Percentiles rank a stretch among this genome's conserved stretches.
Evolutionary conservation across 2,329 filamentous ascomycete species (phyloP).

Genomic region (Aureobasidium leucospermi): DNA sequence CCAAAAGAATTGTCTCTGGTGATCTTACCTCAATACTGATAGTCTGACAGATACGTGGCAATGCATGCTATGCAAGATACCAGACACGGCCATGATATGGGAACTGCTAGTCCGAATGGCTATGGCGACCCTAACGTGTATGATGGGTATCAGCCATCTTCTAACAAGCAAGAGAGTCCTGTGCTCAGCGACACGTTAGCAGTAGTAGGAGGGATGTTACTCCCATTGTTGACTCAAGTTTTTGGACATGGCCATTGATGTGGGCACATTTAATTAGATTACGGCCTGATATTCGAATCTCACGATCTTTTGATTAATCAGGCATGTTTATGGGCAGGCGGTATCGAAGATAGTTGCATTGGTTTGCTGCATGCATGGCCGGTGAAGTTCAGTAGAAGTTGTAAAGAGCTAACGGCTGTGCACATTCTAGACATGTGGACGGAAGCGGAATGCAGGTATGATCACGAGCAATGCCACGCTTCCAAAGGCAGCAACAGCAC

Average conservation of each 20-base stretch:
- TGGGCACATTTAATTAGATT: neutral
- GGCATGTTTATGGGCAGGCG: too few species aligned
- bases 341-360: neutral
- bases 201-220: conserved; percentile 67
- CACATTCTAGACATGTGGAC: conserved; percentile 1
- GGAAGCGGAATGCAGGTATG: conserved; percentile 5
- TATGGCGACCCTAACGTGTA: conserved; percentile 20
- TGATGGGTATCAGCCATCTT: conserved; percentile 15
- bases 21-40: conserved; percentile 13
- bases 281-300: neutral
- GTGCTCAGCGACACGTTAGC: conserved; percentile 50
- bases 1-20: conserved; percentile 16
- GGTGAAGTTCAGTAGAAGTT: neutral
- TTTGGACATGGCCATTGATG: conserved; percentile 62
- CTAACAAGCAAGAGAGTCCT: conserved; percentile 13
- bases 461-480: neutral
- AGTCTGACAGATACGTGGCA: conserved; percentile 68
- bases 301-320: neutral
- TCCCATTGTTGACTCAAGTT: conserved; percentile 65
- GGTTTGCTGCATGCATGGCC: neutral
- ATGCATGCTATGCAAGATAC: conserved; percentile 97
- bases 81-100: conserved; percentile 38
- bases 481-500: neutral
- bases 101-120: conserved; percentile 34
- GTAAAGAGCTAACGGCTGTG: neutral